Percentiles rank a stretch among this genome's conserved stretches.
These are phyloP conservation scores for Hura crepitans DNA, from an alignment of 441 rosid genomes.

Conservation along the genomic window DNA sequence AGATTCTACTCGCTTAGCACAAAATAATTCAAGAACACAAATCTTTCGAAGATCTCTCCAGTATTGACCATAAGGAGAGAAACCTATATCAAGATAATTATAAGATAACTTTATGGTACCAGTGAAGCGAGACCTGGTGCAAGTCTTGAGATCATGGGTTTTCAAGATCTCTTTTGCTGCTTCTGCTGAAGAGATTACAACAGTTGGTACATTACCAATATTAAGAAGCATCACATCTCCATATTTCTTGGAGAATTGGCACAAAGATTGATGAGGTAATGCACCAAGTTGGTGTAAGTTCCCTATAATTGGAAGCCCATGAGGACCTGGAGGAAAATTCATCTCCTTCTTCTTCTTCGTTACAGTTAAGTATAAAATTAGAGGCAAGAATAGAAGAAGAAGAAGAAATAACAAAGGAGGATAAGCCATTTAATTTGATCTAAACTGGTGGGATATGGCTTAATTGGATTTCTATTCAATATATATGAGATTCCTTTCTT, in stretches of 20 bases:
- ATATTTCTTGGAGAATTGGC: background rate
- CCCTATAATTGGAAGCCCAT: no score
- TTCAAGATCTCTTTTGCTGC: constrained; percentile 4
- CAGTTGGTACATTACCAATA: background rate
- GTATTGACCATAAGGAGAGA: background rate
- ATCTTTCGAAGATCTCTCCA: constrained; percentile 9
- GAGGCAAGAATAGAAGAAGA: no score
- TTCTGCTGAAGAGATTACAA: background rate
- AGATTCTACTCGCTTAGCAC: background rate
- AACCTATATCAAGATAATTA: constrained; percentile 7
- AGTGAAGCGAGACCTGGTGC: background rate
- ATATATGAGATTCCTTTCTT: no score
- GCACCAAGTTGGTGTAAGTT: background rate
- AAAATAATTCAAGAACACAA: constrained; percentile 10
- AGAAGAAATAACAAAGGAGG: no score
- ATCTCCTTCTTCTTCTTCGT: no score
- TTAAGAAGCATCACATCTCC: constrained; percentile 22
- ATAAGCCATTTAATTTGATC: no score
- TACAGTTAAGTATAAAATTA: no score
- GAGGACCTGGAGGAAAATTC: no score
- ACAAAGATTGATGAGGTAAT: background rate
- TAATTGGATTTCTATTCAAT: no score
- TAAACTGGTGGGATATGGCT: no score
- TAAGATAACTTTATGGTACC: background rate
- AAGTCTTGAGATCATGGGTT: background rate